Conservation (phyloP, 2,329 filamentous ascomycete species). For the Ilyonectria mors-panacis region DNA sequence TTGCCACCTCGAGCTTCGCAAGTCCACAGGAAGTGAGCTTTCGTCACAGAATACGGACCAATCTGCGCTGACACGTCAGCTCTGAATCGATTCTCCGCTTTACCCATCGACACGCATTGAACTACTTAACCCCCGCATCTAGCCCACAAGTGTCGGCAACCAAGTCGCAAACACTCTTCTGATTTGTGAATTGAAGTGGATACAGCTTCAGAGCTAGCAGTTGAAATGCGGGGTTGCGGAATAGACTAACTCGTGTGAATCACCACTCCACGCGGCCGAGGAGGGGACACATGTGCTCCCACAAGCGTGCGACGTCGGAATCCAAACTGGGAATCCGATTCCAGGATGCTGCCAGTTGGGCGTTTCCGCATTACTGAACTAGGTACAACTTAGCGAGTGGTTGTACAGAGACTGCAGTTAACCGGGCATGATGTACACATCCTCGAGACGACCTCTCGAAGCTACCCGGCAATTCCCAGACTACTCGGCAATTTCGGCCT, state of each 20-base stretch:
- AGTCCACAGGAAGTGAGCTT: too few relatives aligned
- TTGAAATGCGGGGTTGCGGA: background rate
- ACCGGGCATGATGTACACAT: background rate
- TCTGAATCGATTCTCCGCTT: too few relatives aligned
- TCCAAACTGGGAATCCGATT: background rate
- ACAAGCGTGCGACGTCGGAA: background rate
- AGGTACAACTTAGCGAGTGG: background rate
- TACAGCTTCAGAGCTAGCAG: background rate
- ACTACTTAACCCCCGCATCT: background rate
- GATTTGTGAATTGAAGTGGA: background rate
- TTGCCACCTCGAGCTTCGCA: too few relatives aligned
- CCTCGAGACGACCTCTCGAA: background rate
- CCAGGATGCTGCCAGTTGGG: background rate
- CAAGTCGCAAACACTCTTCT: background rate
- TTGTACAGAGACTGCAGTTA: background rate
- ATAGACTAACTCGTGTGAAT: background rate
- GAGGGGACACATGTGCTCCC: background rate
- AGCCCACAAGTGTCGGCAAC: background rate
- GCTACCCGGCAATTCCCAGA: background rate
- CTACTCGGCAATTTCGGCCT: background rate
- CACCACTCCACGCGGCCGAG: background rate
- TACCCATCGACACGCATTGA: background rate
- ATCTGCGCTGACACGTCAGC: too few relatives aligned
- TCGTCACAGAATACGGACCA: too few relatives aligned
- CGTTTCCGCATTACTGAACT: background rate